phyloP scores from a whole-genome alignment of 1,284 basidiomycete species.

The Pholiota adiposa region DNA sequence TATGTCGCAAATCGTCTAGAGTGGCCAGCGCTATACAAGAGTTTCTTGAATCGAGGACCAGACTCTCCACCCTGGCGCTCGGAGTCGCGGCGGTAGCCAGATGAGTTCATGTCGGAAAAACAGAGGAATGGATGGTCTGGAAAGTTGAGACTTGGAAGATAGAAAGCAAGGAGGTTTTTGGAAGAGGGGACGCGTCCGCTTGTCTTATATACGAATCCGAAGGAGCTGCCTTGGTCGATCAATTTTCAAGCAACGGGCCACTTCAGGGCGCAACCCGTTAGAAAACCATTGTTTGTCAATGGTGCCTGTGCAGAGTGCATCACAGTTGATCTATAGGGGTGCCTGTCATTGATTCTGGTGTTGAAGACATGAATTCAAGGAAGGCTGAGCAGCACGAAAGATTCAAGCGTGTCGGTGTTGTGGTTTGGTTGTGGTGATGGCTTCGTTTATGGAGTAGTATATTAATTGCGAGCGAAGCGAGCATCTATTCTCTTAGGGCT shows the following conservation, averaged over 20 bases:
- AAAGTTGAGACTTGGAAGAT: background rate
- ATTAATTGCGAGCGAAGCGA: no score
- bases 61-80: background rate
- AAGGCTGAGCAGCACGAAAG: no score
- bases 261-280: no score
- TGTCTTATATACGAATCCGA: background rate
- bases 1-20: background rate
- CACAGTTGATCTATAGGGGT: no score
- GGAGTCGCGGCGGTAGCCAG: background rate
- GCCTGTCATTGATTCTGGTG: no score
- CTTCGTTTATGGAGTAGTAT: no score
- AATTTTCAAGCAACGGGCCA: no score
- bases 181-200: background rate
- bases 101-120: background rate
- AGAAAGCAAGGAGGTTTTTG: background rate
- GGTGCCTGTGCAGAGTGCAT: no score
- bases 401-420: no score
- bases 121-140: background rate
- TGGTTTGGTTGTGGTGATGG: no score
- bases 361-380: no score
- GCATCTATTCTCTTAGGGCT: no score
- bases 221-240: background rate
- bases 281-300: background rate
- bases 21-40: background rate
- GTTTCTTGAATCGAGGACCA: background rate